Base-by-base conservation (phyloP, 306 rosid genomes). In the Geum urbanum region DNA sequence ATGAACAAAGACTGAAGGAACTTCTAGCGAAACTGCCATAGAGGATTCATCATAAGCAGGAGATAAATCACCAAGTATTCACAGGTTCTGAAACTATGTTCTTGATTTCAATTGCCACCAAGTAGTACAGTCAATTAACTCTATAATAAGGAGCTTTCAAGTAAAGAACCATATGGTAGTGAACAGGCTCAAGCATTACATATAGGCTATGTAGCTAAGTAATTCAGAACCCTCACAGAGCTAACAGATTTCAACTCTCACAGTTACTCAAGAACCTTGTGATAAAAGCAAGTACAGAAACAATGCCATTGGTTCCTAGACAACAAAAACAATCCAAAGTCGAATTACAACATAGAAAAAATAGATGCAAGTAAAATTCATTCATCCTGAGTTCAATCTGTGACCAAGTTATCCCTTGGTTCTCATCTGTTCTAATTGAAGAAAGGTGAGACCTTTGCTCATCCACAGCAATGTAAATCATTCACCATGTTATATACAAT, bases 401-500 rank as follows among this genome's bases (percentile, higher is more conserved):
- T 22, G 22, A 45, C 55, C 46, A 37, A 24, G 43, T 24, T 48
- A 66, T 27, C 63, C 77, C 77, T 71, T 55, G 14, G 57, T 20
- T 55, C 62, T 61, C n/a, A 79, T 76, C 27, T 6, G 9, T 49
- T 35, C 43, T 66, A 78, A 69, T 74, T 74, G 40, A 50, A 32
- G 59, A 41, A 46, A 50, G 48, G 68, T 71, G 65, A 72, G 64
- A 67, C 75, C 77, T 73, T 54, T 47, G 65, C 76, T 48, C 74
- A 51, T 61, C 63, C 15, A 53, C 44, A 47, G 49, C 76, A 80
- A 76, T 27, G 67, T 54, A 69, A 83, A 75, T 73, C 59, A 73
- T 41, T 41, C 66, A 47, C 67, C 71, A 69, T 44, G 71, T 12
- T 51, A 13, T 71, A 75, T 48, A 39, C 72, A 55, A 83, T 65